These are phyloP conservation scores for Vanrija sp. DNA, from an alignment of 1,284 basidiomycete genomes.

Conservation along the genomic window DNA sequence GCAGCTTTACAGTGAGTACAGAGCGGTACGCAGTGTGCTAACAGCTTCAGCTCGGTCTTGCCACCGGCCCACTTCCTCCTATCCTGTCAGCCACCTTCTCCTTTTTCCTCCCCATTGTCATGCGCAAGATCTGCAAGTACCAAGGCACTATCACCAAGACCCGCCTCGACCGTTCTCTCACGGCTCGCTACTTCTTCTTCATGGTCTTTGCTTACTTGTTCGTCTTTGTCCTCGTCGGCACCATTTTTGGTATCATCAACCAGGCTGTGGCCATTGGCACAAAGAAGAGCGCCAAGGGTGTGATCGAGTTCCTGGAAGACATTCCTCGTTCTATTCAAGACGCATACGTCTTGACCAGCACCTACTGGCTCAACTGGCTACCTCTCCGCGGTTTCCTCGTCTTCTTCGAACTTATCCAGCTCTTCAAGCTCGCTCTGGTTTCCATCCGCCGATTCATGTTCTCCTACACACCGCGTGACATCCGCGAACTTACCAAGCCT, in stretches of 20 bases:
- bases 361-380: slow-evolving; percentile 87
- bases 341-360: slow-evolving; percentile 74
- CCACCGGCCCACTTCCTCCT: slow-evolving; percentile 85
- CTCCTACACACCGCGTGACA: slow-evolving; percentile 93
- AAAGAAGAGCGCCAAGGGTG: slow-evolving; percentile 52
- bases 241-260: slow-evolving; percentile 66
- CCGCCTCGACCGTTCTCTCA: slow-evolving; percentile 78
- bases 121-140: slow-evolving; percentile 77
- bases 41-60: slow-evolving; percentile 58
- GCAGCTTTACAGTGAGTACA: slow-evolving; percentile 42
- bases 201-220: slow-evolving; percentile 71
- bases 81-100: slow-evolving; percentile 82
- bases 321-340: slow-evolving; percentile 60
- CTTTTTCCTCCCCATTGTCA: slow-evolving; percentile 79
- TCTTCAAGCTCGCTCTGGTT: slow-evolving; percentile 81
- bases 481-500: slow-evolving; percentile 93
- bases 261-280: slow-evolving; percentile 18
- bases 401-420: slow-evolving; percentile 92
- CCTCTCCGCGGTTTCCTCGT: slow-evolving; percentile 90
- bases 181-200: slow-evolving; percentile 87
- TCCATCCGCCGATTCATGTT: slow-evolving; percentile 81
- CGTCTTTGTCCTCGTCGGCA: slow-evolving; percentile 86
- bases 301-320: slow-evolving; percentile 60
- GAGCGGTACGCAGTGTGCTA: neutral
- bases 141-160: slow-evolving; percentile 65